Percentiles rank a stretch among this genome's conserved stretches.
Conservation (phyloP, 139 green algal genomes). For the Coelastrella sp. region DNA sequence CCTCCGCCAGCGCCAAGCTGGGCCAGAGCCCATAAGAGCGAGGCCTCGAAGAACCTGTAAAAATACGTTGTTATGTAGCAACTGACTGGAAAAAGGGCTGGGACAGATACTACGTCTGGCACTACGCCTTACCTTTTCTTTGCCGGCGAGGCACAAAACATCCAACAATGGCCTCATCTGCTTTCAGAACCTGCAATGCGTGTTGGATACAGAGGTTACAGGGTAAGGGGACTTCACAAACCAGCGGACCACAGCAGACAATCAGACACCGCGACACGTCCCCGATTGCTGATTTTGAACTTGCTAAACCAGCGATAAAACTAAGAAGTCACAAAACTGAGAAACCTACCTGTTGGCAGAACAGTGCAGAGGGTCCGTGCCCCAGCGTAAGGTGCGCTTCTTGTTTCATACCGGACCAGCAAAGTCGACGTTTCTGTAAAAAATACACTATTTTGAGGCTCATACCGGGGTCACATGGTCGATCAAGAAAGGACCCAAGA, state of each 20-base stretch:
- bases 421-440: no score
- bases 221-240: not conserved
- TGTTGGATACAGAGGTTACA: not conserved
- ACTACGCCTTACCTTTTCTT: not conserved
- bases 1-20: not conserved
- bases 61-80: no score
- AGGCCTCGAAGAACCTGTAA: not conserved
- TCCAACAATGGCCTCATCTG: not conserved
- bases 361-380: not conserved
- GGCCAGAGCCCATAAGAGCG: not conserved
- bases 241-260: no score
- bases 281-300: no score
- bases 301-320: no score
- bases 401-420: not conserved
- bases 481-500: not conserved
- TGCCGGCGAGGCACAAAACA: not conserved
- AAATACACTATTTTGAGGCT: no score
- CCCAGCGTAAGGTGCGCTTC: not conserved
- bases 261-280: no score
- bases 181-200: not conserved
- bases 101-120: not conserved
- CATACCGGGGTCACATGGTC: no score
- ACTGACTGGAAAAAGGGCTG: no score
- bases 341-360: not conserved
- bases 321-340: no score